phyloP scores from a whole-genome alignment of 352 stramenopile genomes.

The Phytophthora nicotianae region DNA sequence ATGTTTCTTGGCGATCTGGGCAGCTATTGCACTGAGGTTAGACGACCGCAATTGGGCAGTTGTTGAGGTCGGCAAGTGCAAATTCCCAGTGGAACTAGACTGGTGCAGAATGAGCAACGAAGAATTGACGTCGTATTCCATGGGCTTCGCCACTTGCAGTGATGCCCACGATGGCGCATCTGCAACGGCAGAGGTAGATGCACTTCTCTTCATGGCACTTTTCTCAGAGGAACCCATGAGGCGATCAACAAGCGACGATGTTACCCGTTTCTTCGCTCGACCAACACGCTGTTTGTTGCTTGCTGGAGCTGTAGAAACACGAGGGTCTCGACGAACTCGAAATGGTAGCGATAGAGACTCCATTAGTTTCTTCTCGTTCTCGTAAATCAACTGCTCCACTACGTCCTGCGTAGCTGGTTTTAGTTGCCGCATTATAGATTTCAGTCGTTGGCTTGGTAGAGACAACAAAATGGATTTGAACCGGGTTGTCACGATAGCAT shows the following conservation, averaged over 20 bases:
- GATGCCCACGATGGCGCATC: slow-evolving; percentile 55
- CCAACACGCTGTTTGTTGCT: slow-evolving; percentile 2
- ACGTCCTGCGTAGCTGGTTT: slow-evolving; percentile 27
- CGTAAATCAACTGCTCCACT: slow-evolving; percentile 44
- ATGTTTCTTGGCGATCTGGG: slow-evolving; percentile 55
- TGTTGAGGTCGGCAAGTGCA: slow-evolving; percentile 31
- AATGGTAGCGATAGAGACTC: slow-evolving; percentile 33
- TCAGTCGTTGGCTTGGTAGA: slow-evolving; percentile 52
- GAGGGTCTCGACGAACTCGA: slow-evolving; percentile 24
- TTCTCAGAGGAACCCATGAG: slow-evolving; percentile 27
- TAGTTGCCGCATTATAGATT: slow-evolving; percentile 57
- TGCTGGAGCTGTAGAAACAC: slow-evolving; percentile 22
- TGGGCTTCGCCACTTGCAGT: slow-evolving; percentile 46
- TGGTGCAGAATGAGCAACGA: slow-evolving; percentile 61
- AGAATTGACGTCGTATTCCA: slow-evolving; percentile 68
- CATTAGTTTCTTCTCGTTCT: slow-evolving; percentile 45
- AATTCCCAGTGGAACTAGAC: slow-evolving; percentile 33
- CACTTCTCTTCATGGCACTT: slow-evolving; percentile 29
- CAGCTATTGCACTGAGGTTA: slow-evolving; percentile 32
- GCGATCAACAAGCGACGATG: slow-evolving; percentile 17
- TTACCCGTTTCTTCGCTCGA: slow-evolving; percentile 23
- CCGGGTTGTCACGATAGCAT: slow-evolving; percentile 44
- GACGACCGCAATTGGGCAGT: slow-evolving; percentile 19
- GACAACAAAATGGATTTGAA: slow-evolving; percentile 70
- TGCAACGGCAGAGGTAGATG: slow-evolving; percentile 25